These are phyloP conservation scores for Nothopassalora personata DNA, from an alignment of 2,329 filamentous ascomycete genomes.

Conservation along the genomic window DNA sequence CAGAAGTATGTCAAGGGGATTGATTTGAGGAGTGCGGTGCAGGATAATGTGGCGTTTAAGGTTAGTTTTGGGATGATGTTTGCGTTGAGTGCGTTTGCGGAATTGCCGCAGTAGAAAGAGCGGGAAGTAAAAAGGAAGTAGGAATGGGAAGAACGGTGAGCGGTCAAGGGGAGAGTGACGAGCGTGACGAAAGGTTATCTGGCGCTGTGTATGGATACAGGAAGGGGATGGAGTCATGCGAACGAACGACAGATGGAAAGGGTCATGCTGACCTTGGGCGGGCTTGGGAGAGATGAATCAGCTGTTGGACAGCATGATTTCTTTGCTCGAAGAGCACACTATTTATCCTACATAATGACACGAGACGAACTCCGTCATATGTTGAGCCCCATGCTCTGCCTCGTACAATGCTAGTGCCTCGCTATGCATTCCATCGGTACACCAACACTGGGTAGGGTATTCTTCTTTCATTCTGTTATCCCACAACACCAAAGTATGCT, in stretches of 20 bases:
- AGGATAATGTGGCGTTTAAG: slow-evolving; percentile 59
- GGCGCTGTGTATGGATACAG: no score
- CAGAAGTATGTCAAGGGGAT: slow-evolving; percentile 49
- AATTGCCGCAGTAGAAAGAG: slow-evolving; percentile 34
- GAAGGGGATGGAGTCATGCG: no score
- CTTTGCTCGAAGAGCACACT: background rate
- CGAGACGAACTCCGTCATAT: background rate
- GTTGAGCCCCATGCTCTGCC: background rate
- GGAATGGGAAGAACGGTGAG: background rate
- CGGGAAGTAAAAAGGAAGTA: background rate
- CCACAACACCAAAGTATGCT: background rate
- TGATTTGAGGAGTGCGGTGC: slow-evolving; percentile 48
- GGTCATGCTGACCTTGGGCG: no score
- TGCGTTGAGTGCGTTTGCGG: slow-evolving; percentile 61
- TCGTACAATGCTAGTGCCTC: background rate
- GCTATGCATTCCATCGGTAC: background rate
- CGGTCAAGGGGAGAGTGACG: background rate
- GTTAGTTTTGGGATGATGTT: slow-evolving; percentile 68
- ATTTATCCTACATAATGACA: background rate
- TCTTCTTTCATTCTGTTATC: background rate
- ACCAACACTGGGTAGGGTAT: background rate
- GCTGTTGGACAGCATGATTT: background rate
- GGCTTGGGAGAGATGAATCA: no score
- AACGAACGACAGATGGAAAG: no score
- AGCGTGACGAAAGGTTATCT: background rate